Percentiles rank a stretch among this genome's conserved stretches.
These are phyloP conservation scores for Babesia microti DNA, from an alignment of 169 alveolate species.

Conservation along the genomic window DNA sequence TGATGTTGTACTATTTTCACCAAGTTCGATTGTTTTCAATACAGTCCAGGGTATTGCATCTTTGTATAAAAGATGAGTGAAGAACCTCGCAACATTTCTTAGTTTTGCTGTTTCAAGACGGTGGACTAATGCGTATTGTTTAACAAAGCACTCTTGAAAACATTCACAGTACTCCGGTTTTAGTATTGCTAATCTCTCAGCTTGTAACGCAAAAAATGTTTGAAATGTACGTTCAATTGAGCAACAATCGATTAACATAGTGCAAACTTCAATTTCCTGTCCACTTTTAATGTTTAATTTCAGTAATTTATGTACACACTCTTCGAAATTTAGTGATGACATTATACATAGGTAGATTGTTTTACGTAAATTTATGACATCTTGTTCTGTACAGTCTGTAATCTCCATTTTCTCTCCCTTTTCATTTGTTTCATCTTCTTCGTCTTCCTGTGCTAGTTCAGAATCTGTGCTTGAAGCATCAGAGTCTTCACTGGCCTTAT, in stretches of 20 bases:
- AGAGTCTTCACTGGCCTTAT: conserved; percentile 53
- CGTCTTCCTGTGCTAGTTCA: conserved; percentile 66
- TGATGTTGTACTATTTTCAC: conserved; percentile 94
- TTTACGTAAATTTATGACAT: conserved; percentile 83
- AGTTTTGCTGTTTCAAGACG: conserved; percentile 92
- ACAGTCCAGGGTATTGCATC: conserved; percentile 71
- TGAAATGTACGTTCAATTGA: conserved; percentile 97
- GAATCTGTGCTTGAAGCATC: conserved; percentile 56
- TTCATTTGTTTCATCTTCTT: conserved; percentile 44
- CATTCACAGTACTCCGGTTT: conserved; percentile 80
- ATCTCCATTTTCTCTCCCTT: conserved; percentile 41
- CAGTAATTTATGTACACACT: conserved; percentile 92
- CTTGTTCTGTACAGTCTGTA: conserved; percentile 87
- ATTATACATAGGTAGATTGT: conserved; percentile 91
- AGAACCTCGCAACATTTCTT: conserved; percentile 91
- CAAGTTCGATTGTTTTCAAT: conserved; percentile 76
- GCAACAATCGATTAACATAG: conserved; percentile 95
- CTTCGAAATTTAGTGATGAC: conserved; percentile 95
- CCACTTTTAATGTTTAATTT: conserved; percentile 87
- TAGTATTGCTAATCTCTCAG: conserved; percentile 88
- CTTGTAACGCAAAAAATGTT: conserved; percentile 86
- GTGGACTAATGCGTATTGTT: conserved; percentile 74
- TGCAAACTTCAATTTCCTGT: conserved; percentile 84
- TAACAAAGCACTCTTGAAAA: conserved; percentile 74
- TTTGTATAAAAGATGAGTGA: conserved; percentile 86